Conservation (phyloP, 805 yeast genomes). For the Dipodascus albidus region DNA sequence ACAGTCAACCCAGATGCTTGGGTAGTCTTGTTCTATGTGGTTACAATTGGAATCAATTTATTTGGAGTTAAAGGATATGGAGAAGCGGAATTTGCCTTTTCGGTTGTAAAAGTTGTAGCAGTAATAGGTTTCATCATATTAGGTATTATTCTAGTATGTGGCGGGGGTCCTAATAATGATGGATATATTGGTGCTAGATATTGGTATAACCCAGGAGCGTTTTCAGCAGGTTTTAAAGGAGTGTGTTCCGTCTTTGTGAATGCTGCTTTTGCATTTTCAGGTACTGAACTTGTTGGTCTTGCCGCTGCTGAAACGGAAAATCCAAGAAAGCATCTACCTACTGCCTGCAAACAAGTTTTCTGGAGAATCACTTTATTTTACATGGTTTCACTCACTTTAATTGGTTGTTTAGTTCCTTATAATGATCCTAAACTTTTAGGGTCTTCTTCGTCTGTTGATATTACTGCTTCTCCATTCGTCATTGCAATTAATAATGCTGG, state of each 20-base stretch:
- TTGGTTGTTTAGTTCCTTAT: constrained; percentile 55
- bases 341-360: constrained; percentile 61
- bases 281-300: constrained; percentile 54
- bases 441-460: constrained; percentile 20
- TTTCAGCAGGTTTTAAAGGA: constrained; percentile 52
- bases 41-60: constrained; percentile 37
- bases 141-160: constrained; percentile 37
- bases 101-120: constrained; percentile 45
- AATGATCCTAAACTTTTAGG: constrained; percentile 33
- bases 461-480: neutral
- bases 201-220: constrained; percentile 59
- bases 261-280: constrained; percentile 59
- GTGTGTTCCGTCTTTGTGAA: constrained; percentile 52
- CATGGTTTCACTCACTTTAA: constrained; percentile 38
- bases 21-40: constrained; percentile 43
- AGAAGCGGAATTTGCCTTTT: constrained; percentile 56
- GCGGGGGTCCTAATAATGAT: constrained; percentile 37
- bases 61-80: constrained; percentile 52
- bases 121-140: constrained; percentile 49
- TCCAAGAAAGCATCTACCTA: constrained; percentile 51
- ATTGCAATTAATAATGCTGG: constrained; percentile 49
- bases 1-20: constrained; percentile 44
- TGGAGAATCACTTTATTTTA: constrained; percentile 63
- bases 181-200: constrained; percentile 40
- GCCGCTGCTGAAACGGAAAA: constrained; percentile 59